phyloP scores from a whole-genome alignment of 257 asterid genomes.

The Apocynum venetum region DNA sequence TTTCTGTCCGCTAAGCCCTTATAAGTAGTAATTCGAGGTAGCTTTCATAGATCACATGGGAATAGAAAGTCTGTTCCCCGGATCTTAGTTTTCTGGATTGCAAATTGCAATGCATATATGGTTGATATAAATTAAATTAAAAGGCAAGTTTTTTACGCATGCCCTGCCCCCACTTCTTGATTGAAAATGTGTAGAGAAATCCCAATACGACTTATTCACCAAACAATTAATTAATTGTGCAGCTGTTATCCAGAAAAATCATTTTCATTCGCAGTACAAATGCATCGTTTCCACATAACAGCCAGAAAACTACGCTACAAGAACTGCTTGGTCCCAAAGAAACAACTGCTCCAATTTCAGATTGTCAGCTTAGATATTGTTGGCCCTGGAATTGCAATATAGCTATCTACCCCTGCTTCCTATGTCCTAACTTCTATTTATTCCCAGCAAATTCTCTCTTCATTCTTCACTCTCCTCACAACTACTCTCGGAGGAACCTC shows the following conservation, averaged over 20 bases:
- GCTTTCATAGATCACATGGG: not conserved
- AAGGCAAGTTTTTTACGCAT: no score
- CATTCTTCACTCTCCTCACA: constrained; percentile 27
- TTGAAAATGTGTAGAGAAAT: not conserved
- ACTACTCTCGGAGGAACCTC: not conserved
- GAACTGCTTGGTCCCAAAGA: not conserved
- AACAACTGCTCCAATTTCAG: constrained; percentile 13
- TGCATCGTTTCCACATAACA: not conserved
- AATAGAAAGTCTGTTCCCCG: not conserved
- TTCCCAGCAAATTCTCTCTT: constrained; percentile 36
- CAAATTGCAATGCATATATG: not conserved
- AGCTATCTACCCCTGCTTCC: not conserved
- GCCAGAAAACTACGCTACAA: not conserved
- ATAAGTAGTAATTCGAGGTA: not conserved
- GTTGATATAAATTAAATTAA: not conserved
- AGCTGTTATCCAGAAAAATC: not conserved
- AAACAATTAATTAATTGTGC: not conserved
- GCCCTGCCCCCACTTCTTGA: not conserved
- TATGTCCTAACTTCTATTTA: constrained; percentile 44
- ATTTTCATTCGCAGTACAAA: not conserved
- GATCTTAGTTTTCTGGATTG: not conserved
- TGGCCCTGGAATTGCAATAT: constrained; percentile 18
- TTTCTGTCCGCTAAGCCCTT: not conserved
- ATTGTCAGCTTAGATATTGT: constrained; percentile 34
- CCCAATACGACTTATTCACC: not conserved